A percentile compares a stretch with the other conserved stretches of the same genome.
Conservation (phyloP, 1,284 basidiomycete species). For the Xanthoconium separans region DNA sequence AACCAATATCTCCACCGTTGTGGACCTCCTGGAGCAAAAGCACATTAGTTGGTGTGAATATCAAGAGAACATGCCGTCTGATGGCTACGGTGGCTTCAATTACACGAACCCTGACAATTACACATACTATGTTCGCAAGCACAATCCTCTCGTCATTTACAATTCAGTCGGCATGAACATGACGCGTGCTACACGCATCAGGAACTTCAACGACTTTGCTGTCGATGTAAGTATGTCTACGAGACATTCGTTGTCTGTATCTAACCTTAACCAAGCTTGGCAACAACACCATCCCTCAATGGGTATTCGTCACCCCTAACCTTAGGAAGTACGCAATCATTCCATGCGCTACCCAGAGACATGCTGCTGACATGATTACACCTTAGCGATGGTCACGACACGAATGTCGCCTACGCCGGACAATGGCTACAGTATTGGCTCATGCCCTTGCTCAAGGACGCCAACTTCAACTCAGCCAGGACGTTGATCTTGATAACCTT, state of each 20-base stretch:
- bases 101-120: conserved; percentile 45
- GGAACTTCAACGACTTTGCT: not conserved
- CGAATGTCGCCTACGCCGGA: not conserved
- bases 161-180: conserved; percentile 45
- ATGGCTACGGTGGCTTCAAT: conserved; percentile 48
- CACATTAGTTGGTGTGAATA: conserved; percentile 33
- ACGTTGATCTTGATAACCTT: conserved; percentile 59
- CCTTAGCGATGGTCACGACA: not conserved
- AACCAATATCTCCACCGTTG: conserved; percentile 45
- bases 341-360: not conserved
- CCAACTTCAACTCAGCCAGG: conserved; percentile 46
- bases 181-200: conserved; percentile 30
- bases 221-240: not conserved
- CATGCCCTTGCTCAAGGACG: conserved; percentile 46
- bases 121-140: conserved; percentile 57
- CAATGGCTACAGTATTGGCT: conserved; percentile 22
- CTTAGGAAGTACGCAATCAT: not conserved
- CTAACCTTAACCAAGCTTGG: conserved; percentile 10
- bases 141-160: conserved; percentile 58
- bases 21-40: conserved; percentile 51
- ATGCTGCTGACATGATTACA: not conserved
- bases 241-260: conserved; percentile 35
- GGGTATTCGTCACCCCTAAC: conserved; percentile 39
- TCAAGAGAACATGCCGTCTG: conserved; percentile 14
- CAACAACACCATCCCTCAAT: conserved; percentile 53